Evolutionary conservation across 352 stramenopile genomes (phyloP), one percentile per base, ranked within the genome.

Genomic region (Pythium scleroteichum): DNA sequence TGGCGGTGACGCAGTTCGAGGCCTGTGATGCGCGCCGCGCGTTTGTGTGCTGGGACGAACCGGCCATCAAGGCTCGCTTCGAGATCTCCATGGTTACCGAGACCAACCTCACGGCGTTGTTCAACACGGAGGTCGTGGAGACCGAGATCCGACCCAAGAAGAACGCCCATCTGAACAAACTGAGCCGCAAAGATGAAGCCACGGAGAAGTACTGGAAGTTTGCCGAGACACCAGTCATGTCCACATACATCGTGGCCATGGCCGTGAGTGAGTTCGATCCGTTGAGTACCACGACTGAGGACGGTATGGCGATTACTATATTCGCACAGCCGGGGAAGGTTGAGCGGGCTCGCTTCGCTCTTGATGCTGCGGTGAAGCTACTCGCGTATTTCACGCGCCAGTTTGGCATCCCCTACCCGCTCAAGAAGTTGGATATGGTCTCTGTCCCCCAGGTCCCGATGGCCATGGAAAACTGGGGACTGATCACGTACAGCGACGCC

Each of bases 11-110:
- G 61, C 79, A 90, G 62, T 92, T 90, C 41, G 69, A 83, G 68
- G 80, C 86, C 17, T 87, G 89, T 53, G 85, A 97, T 56, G 86
- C 88, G 19, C 85, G 96, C 52, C 84, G 94, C 20, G 96, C 92
- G 42, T 99, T 99, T 59, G 96, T 97, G 8, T 99, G 97, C 76
- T 98, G 95, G 86, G 97, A 99, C 67, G 97, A 99, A 75, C 97
- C 97, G 2, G 86, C 91, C 32, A 78, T 97, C 22, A 99, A 99
- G 72, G 95, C 96, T 13, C 86, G 82, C 4, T 99, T 98, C 62
- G 73, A 87, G 53, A 84, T 99, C 39, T 89, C 85, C 9, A 97
- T 99, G 65, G 81, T 94, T 24, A 95, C 98, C 7, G 88, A 96
- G 45, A 68, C 66, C 24, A 69, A 96, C 50, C 75, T 98, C 19